Conservation (phyloP, 179 eudicot species). For the Pouteria campechiana region DNA sequence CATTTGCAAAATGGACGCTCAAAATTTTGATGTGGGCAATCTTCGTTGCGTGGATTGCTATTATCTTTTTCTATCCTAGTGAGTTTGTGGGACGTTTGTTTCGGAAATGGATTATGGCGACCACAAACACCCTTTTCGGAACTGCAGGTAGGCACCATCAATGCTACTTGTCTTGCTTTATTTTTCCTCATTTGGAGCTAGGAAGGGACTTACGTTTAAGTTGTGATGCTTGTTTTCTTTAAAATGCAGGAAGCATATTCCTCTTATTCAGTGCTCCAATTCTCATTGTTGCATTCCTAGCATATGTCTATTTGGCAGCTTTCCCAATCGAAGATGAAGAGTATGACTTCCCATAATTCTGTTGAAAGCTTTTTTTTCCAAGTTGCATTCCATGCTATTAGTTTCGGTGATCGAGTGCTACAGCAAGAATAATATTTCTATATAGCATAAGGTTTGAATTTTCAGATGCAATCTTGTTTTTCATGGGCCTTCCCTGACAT, state of each 20-base stretch:
- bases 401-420: too few species aligned
- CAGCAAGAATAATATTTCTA: too few species aligned
- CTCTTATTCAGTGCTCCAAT: conserved; percentile 50
- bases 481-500: too few species aligned
- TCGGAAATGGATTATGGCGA: conserved; percentile 10
- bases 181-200: neutral
- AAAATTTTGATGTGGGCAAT: conserved; percentile 48
- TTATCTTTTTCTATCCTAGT: conserved; percentile 46
- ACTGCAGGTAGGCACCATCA: conserved; percentile 12
- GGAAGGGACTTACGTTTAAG: neutral
- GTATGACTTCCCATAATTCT: too few species aligned
- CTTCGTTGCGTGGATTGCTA: conserved; percentile 45
- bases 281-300: conserved; percentile 55
- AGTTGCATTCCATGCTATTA: too few species aligned
- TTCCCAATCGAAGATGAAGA: too few species aligned
- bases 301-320: conserved; percentile 38
- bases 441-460: too few species aligned
- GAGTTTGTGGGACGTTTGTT: conserved; percentile 7
- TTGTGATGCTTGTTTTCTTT: too few species aligned
- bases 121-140: conserved; percentile 32
- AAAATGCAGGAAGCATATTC: conserved; percentile 66
- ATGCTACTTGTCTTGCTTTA: neutral
- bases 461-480: too few species aligned
- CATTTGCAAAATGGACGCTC: conserved; percentile 38
- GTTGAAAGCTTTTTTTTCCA: too few species aligned